Base-by-base conservation (phyloP, 2,329 filamentous ascomycete species). In the Lasiodiplodia sp. region DNA sequence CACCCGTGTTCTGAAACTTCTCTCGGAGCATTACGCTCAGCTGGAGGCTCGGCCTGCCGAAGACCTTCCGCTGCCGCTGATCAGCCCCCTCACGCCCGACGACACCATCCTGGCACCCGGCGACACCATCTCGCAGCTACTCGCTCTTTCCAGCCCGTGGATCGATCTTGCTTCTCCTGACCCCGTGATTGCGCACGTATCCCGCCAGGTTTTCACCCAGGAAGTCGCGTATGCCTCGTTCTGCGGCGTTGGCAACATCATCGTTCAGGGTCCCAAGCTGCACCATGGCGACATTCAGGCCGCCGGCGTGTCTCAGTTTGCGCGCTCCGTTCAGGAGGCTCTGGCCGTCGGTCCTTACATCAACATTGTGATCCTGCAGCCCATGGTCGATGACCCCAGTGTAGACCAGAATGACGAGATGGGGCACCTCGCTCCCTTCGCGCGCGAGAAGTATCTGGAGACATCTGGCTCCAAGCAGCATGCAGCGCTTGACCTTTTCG, bases 221-320 rank as follows among this genome's bases (percentile, higher is more conserved):
- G 96, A 99, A 78, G 87, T 98, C 58, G 92, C 93, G 60, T 99
- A 97, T 81, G 96, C 96, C 71, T 94, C 93, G 71, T 99, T 98
- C 81, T 97, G 94, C 76, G 96, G 96, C 44, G 87, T 96, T 58
- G 89, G 90, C 68, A 96, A 92, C 79, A 86, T 98, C 69, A 84
- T 98, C 63, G 85, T 99, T 37, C 90, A 91, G 1, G 94, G 94
- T 0, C 96, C 96, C 3, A 87, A 87, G 71, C 82, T 88, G 16
- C 87, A 91, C 72, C 85, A 88, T 68, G 85, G 86, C 68, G 85
- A 84, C 52, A 72, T 79, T 60, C 76, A 81, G 34, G 72, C 80
- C 2, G 80, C 83, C 66, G 84, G 86, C 18, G 87, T 85, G 75
- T 81, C 90, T 0, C 92, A 94, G 75, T 99, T 94, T 83, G 92